Base-by-base conservation (phyloP, 805 yeast species). In the Yarrowia sp. region DNA sequence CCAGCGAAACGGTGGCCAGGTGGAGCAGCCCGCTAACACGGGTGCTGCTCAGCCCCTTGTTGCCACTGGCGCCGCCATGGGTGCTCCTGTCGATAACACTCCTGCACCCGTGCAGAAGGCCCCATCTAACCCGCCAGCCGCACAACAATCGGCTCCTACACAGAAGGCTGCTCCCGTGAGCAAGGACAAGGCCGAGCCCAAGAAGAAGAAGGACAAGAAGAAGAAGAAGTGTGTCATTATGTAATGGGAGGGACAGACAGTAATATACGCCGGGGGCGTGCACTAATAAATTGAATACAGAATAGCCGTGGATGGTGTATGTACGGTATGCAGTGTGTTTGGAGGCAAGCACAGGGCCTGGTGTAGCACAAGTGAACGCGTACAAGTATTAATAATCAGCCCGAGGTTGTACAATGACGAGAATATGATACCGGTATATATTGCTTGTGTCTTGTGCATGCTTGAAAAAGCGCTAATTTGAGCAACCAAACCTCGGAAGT, bases 1-100 rank as follows among this genome's bases (percentile, higher is more conserved):
- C 82, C 89, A 66, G 92, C 95, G 64, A 87, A 89, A 75, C 43
- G 64, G 64, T 17, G 64, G 64, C 35, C 64, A 58, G 43, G 33
- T 43, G 9, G 64, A 58, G 18, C 63, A 41, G 47, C 41, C 55
- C 17, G 32, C 41, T 45, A 33, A 28, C 22, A 4, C 44, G 11
- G 47, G 17, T n/a, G 45, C 38, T 8, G 36, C 47, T 5, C 42
- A 43, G 64, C 64, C 50, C 15, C 64, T 22, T 17, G 51, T 51
- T 5, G 15, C 58, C 11, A 33, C 50, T 18, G 63, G 50, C 10
- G 50, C 22, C 3, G 63, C 63, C 17, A 39, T 35, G 22, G 61
- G 45, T 3, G 61, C 11, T 6, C 41, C 55, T 11, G 32, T 28
- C n/a, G 15, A 31, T 47, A 55, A 31, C 61, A 14, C 45, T 11